Percentiles rank a stretch among this genome's conserved stretches.
Evolutionary conservation across 1,139 yeast species (phyloP).

Genomic region (Geotrichum phurueaensis): DNA sequence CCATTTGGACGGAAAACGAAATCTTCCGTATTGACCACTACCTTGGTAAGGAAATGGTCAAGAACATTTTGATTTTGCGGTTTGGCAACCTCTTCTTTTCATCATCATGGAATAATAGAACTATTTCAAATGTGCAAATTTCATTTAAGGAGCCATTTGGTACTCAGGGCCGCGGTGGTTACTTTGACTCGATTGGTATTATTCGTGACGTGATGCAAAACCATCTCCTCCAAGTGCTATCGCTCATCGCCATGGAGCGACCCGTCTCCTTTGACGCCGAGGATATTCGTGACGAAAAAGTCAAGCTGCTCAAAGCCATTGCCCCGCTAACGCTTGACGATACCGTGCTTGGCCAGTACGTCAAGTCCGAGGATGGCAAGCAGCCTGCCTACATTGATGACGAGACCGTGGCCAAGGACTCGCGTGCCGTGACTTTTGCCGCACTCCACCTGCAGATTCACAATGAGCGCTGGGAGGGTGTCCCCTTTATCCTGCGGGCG

Average conservation of each 20-base stretch:
- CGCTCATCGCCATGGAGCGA: conserved; percentile 90
- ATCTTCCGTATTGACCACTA: conserved; percentile 94
- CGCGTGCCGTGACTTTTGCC: conserved; percentile 87
- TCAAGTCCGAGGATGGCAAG: conserved; percentile 72
- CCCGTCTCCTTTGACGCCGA: conserved; percentile 89
- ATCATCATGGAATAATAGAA: conserved; percentile 81
- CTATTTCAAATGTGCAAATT: conserved; percentile 74
- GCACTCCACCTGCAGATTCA: conserved; percentile 72
- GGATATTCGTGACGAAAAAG: conserved; percentile 93
- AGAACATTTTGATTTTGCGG: conserved; percentile 79
- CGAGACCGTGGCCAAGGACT: conserved; percentile 74
- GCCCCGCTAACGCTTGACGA: conserved; percentile 60
- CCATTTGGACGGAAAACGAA: conserved; percentile 86
- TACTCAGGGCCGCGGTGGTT: conserved; percentile 98
- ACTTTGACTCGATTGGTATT: conserved; percentile 90
- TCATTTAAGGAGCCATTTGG: conserved; percentile 96
- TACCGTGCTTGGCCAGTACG: conserved; percentile 82
- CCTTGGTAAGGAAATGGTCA: conserved; percentile 96
- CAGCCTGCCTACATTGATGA: conserved; percentile 92
- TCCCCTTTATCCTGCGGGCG: conserved; percentile 90
- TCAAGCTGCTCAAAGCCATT: conserved; percentile 79
- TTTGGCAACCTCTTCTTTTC: conserved; percentile 83
- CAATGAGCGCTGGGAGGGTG: conserved; percentile 98
- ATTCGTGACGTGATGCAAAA: conserved; percentile 98
- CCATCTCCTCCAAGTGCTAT: conserved; percentile 87